Evolutionary conservation across 805 yeast species (phyloP).

Genomic region (Priceomyces haplophilus): DNA sequence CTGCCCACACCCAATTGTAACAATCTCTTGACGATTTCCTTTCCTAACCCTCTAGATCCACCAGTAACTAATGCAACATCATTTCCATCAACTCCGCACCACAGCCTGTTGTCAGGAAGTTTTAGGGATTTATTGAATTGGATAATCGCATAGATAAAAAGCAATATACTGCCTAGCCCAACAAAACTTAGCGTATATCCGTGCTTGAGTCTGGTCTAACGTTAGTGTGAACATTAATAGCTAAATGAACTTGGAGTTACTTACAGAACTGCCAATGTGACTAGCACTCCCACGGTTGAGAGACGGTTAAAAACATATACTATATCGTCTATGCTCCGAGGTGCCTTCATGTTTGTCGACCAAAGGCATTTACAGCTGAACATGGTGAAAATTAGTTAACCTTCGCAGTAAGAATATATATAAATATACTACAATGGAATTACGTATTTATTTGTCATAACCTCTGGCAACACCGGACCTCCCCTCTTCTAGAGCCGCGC

Average conservation of each 20-base stretch:
- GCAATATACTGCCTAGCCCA: background rate
- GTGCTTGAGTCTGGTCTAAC: background rate
- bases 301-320: background rate
- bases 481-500: slow-evolving; percentile 82
- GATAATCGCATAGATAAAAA: background rate
- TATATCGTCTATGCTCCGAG: background rate
- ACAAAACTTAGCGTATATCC: background rate
- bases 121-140: background rate
- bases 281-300: background rate
- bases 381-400: background rate
- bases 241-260: background rate
- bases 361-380: no score
- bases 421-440: background rate
- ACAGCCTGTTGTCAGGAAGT: slow-evolving; percentile 2
- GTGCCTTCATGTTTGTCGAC: background rate
- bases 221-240: background rate
- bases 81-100: slow-evolving; percentile 1
- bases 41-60: slow-evolving; percentile 51
- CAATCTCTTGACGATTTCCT: slow-evolving; percentile 31
- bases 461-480: slow-evolving; percentile 88
- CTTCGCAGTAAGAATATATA: background rate
- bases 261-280: background rate
- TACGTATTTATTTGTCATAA: slow-evolving; percentile 40
- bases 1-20: slow-evolving; percentile 12
- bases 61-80: slow-evolving; percentile 47